Conservation (phyloP, 2,329 filamentous ascomycete genomes). For the Rosellinia necatrix region DNA sequence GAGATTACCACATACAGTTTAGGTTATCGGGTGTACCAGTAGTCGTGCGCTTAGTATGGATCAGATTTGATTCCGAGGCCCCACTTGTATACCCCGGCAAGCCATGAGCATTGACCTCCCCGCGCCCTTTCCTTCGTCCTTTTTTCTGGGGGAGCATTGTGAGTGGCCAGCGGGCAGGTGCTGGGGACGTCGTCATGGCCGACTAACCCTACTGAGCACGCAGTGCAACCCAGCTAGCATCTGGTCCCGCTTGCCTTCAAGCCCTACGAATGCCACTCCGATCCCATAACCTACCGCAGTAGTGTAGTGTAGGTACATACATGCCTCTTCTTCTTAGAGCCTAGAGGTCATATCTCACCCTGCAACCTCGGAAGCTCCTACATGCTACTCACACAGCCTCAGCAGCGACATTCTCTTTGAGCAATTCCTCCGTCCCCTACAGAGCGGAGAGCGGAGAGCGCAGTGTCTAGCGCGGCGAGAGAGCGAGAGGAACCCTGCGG, state of each 20-base stretch:
- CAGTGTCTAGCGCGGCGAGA: too few species aligned
- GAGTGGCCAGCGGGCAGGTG: too few species aligned
- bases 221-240: neutral
- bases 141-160: too few species aligned
- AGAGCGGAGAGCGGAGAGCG: conserved; percentile 5
- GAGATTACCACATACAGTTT: neutral
- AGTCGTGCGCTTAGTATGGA: too few species aligned
- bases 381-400: conserved; percentile 25
- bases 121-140: neutral
- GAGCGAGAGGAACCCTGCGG: too few species aligned
- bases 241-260: conserved; percentile 10
- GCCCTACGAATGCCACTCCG: conserved; percentile 17
- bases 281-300: neutral
- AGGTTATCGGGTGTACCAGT: neutral
- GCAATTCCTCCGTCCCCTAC: conserved; percentile 24
- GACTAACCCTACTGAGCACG: neutral
- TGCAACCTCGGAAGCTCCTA: conserved; percentile 22
- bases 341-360: conserved; percentile 17
- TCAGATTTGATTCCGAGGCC: too few species aligned
- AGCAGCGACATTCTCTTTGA: conserved; percentile 19
- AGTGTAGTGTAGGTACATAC: too few species aligned
- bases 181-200: too few species aligned
- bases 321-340: neutral
- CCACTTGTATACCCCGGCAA: neutral
- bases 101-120: conserved; percentile 4